Evolutionary conservation across 2,329 filamentous ascomycete species (phyloP).

Genomic region (Bipolaris victoriae): DNA sequence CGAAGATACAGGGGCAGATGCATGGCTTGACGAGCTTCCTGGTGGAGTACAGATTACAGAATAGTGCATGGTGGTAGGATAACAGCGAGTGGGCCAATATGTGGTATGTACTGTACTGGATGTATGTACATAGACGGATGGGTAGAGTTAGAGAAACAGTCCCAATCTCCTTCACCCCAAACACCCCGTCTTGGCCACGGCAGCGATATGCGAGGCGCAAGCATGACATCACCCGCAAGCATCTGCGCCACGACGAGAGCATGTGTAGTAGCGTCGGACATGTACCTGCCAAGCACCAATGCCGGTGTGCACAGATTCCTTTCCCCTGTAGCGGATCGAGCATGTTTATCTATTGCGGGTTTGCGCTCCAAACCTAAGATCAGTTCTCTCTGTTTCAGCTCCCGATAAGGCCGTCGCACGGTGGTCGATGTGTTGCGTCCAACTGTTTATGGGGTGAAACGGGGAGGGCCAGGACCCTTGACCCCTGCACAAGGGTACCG

Average conservation of each 20-base stretch:
- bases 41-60: slow-evolving; percentile 28
- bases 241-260: slow-evolving; percentile 24
- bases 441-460: slow-evolving; percentile 11
- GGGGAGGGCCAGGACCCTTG: slow-evolving; percentile 19
- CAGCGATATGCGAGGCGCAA: neutral
- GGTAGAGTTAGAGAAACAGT: too few species aligned
- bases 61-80: neutral
- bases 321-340: neutral
- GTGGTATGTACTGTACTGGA: too few species aligned
- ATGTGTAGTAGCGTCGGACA: slow-evolving; percentile 10
- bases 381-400: neutral
- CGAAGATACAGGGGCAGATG: slow-evolving; percentile 29
- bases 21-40: slow-evolving; percentile 29
- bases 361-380: neutral
- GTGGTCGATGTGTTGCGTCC: neutral
- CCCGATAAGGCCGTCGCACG: neutral
- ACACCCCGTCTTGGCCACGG: neutral
- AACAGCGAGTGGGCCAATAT: neutral
- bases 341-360: neutral
- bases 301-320: slow-evolving; percentile 1
- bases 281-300: slow-evolving; percentile 29
- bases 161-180: neutral
- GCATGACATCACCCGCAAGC: slow-evolving; percentile 23
- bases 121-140: too few species aligned
- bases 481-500: slow-evolving; percentile 23